These are phyloP conservation scores for Boehmeria nivea DNA, from an alignment of 306 rosid species.

Conservation along the genomic window DNA sequence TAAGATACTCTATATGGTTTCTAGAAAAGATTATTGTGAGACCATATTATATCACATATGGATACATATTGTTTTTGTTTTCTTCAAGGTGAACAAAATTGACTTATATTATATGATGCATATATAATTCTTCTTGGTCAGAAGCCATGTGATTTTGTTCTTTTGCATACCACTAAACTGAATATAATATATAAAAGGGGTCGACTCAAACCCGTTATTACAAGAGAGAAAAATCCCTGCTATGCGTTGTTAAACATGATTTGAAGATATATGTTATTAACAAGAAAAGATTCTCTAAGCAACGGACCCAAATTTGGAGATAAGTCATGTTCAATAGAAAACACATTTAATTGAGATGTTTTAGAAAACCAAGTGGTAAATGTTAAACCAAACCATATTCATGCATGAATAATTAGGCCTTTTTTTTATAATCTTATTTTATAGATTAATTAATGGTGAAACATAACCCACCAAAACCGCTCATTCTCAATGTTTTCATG, in stretches of 20 bases:
- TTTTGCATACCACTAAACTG: background rate
- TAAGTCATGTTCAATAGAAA: background rate
- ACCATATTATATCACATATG: background rate
- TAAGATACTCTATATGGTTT: background rate
- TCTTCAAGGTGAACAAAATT: background rate
- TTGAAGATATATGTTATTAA: too few relatives aligned
- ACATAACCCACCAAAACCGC: background rate
- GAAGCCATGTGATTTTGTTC: constrained; percentile 5
- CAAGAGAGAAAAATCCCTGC: too few relatives aligned
- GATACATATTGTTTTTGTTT: background rate
- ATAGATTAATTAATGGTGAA: too few relatives aligned
- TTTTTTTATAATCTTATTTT: background rate
- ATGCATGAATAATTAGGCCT: too few relatives aligned
- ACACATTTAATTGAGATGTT: background rate
- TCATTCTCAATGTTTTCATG: too few relatives aligned
- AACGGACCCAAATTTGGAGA: background rate
- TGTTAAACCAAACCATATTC: background rate
- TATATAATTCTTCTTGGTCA: background rate
- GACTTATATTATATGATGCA: background rate
- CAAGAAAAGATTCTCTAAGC: background rate
- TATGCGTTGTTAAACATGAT: too few relatives aligned
- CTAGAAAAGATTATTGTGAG: background rate
- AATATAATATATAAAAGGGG: background rate
- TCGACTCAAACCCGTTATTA: too few relatives aligned
- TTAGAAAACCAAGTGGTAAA: background rate